Conservation (phyloP, 805 yeast species). For the Wickerhamomyces strasburgensis region DNA sequence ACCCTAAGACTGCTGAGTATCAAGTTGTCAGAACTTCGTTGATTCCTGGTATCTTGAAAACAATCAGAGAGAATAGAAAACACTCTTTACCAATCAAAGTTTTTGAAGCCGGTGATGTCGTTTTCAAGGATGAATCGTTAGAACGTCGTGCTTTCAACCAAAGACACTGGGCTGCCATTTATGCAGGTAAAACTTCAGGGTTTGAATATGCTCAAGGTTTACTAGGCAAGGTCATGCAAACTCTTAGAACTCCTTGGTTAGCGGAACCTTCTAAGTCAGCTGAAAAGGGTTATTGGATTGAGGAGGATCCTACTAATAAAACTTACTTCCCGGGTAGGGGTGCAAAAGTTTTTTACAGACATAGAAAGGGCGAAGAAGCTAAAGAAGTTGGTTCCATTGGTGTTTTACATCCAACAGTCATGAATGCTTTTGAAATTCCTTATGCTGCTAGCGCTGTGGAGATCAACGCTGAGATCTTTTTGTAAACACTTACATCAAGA, state of each 20-base stretch:
- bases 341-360: conserved; percentile 77
- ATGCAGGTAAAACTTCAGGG: conserved; percentile 92
- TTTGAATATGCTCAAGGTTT: conserved; percentile 94
- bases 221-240: conserved; percentile 92
- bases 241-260: conserved; percentile 85
- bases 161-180: conserved; percentile 92
- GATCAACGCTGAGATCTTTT: conserved; percentile 81
- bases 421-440: conserved; percentile 82
- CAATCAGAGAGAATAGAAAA: conserved; percentile 92
- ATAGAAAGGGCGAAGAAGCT: conserved; percentile 50
- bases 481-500: too few species aligned
- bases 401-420: conserved; percentile 92
- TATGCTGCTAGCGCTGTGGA: conserved; percentile 91
- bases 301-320: conserved; percentile 57
- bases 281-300: conserved; percentile 84
- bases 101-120: conserved; percentile 94
- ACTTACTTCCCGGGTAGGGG: conserved; percentile 98
- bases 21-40: conserved; percentile 96
- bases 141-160: conserved; percentile 91
- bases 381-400: conserved; percentile 79
- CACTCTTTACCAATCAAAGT: conserved; percentile 93
- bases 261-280: conserved; percentile 40
- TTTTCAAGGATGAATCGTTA: conserved; percentile 66
- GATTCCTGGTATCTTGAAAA: conserved; percentile 91
- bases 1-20: conserved; percentile 95